Evolutionary conservation across 2,329 filamentous ascomycete species (phyloP).

Genomic region (Furcasterigmium furcatum): DNA sequence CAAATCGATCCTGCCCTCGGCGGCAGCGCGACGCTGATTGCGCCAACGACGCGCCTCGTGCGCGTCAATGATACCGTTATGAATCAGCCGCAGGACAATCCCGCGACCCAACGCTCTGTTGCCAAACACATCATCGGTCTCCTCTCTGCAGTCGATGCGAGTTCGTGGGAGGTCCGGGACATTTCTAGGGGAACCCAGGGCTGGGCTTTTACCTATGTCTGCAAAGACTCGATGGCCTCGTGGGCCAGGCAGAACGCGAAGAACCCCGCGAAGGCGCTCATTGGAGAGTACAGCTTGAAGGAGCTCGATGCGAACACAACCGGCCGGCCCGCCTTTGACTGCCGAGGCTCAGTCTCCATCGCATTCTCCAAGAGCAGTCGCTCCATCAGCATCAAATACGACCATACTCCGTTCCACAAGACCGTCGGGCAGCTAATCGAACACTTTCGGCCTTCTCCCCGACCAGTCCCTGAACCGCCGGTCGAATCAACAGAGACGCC

Average conservation of each 20-base stretch:
- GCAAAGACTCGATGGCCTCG: slow-evolving; percentile 46
- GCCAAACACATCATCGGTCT: slow-evolving; percentile 43
- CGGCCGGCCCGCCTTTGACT: slow-evolving; percentile 59
- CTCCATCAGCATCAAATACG: slow-evolving; percentile 49
- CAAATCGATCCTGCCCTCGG: slow-evolving; percentile 30
- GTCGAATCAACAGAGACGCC: slow-evolving; percentile 15
- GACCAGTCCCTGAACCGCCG: slow-evolving; percentile 15
- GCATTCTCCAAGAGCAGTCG: slow-evolving; percentile 44
- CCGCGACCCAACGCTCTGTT: slow-evolving; percentile 44
- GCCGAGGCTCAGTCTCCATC: slow-evolving; percentile 47
- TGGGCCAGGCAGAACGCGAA: slow-evolving; percentile 48
- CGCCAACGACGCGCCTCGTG: slow-evolving; percentile 28
- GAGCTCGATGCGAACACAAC: slow-evolving; percentile 39
- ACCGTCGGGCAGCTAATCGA: slow-evolving; percentile 49
- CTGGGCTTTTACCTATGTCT: slow-evolving; percentile 52
- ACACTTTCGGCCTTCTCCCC: slow-evolving; percentile 42
- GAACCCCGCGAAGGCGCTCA: slow-evolving; percentile 30
- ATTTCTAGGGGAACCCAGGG: slow-evolving; percentile 42
- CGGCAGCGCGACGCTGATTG: neutral
- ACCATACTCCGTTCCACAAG: slow-evolving; percentile 54
- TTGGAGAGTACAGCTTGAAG: slow-evolving; percentile 47
- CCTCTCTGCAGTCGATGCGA: slow-evolving; percentile 42
- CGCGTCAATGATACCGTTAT: slow-evolving; percentile 41
- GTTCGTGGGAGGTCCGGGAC: slow-evolving; percentile 43
- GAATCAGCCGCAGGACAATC: slow-evolving; percentile 46